These are phyloP conservation scores for Aspergillus sp. DNA, from an alignment of 2,329 filamentous ascomycete genomes.

Conservation along the genomic window DNA sequence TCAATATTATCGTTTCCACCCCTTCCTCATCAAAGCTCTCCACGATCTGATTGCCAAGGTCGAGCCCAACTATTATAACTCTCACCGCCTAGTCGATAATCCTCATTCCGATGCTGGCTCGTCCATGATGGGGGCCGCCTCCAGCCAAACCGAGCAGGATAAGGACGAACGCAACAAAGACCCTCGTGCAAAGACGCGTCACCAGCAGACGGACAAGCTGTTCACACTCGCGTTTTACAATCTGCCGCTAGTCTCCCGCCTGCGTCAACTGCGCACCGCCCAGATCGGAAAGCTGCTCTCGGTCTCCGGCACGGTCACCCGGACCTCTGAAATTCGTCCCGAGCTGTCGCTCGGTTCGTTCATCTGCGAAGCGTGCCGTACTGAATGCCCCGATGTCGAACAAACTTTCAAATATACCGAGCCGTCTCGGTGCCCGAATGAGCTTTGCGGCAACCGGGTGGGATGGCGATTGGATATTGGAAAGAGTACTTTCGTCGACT, in stretches of 20 bases:
- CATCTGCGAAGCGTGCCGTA: conserved; percentile 82
- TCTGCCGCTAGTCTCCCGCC: conserved; percentile 78
- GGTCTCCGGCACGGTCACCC: conserved; percentile 93
- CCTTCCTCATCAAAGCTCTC: conserved; percentile 82
- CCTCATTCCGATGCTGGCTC: conserved; percentile 67
- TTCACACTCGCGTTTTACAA: conserved; percentile 95
- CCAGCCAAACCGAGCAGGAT: conserved; percentile 57
- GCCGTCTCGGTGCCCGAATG: conserved; percentile 90
- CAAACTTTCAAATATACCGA: conserved; percentile 98
- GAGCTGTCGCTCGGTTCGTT: conserved; percentile 93
- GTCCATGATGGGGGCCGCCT: conserved; percentile 57
- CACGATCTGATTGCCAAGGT: conserved; percentile 94
- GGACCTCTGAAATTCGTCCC: conserved; percentile 94
- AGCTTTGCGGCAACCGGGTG: conserved; percentile 78
- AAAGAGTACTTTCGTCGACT: conserved; percentile 97
- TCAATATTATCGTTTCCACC: conserved; percentile 92
- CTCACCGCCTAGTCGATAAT: conserved; percentile 81
- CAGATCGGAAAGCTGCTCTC: conserved; percentile 93
- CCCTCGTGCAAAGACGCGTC: conserved; percentile 69
- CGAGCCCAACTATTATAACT: conserved; percentile 89
- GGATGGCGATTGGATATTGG: conserved; percentile 98
- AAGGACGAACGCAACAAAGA: conserved; percentile 52
- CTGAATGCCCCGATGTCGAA: conserved; percentile 84
- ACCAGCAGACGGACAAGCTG: conserved; percentile 95
- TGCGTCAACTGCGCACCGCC: conserved; percentile 79